Conservation (phyloP, 2,329 filamentous ascomycete genomes). For the Fusarium decemcellulare region DNA sequence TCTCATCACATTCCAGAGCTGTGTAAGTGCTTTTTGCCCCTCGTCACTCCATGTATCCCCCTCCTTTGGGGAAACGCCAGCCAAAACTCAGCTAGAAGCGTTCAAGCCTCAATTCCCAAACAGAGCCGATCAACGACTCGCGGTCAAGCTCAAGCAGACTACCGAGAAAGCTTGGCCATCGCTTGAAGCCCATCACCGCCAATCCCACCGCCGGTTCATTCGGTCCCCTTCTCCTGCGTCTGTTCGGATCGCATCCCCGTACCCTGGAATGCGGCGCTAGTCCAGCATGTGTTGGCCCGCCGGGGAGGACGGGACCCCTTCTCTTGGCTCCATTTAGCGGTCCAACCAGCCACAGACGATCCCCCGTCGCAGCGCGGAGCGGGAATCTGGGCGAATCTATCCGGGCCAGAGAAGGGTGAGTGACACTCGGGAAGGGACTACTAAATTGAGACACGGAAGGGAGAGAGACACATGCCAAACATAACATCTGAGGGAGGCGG, state of each 20-base stretch:
- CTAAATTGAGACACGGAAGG: slow-evolving; percentile 31
- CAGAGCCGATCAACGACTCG: not conserved
- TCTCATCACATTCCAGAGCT: not conserved
- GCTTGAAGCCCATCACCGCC: slow-evolving; percentile 18
- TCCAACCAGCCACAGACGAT: slow-evolving; percentile 19
- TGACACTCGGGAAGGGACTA: slow-evolving; percentile 15
- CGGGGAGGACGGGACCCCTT: slow-evolving; percentile 12
- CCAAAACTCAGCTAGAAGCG: slow-evolving; percentile 26
- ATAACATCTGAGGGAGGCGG: slow-evolving; percentile 17
- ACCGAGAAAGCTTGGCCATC: not conserved
- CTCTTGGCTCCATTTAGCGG: slow-evolving; percentile 9
- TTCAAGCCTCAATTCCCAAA: slow-evolving; percentile 27
- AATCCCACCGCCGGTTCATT: slow-evolving; percentile 14
- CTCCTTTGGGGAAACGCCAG: not conserved
- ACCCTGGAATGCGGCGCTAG: slow-evolving; percentile 35
- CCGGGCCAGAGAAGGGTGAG: not conserved
- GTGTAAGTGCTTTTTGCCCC: not conserved
- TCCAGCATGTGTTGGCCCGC: slow-evolving; percentile 5
- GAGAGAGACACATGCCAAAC: slow-evolving; percentile 38
- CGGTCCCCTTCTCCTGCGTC: slow-evolving; percentile 25
- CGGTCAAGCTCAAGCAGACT: slow-evolving; percentile 2
- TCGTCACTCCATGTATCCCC: not conserved
- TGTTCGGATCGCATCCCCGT: slow-evolving; percentile 32
- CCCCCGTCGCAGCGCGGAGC: slow-evolving; percentile 13
- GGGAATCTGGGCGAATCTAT: slow-evolving; percentile 40